These are phyloP conservation scores for Quercus lobata DNA, from an alignment of 331 rosid species.

Conservation along the genomic window DNA sequence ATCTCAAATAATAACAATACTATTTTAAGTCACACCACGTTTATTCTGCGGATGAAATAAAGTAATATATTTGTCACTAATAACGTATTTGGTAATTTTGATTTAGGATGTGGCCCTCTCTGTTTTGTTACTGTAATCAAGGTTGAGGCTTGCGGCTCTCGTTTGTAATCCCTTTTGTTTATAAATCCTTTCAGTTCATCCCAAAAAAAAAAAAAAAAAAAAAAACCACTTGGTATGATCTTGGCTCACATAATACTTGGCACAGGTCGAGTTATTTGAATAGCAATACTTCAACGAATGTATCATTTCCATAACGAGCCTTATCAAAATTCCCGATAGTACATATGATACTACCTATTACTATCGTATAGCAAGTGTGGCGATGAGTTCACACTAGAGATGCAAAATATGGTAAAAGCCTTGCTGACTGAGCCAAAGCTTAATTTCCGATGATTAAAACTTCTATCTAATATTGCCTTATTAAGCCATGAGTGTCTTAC, in stretches of 20 bases:
- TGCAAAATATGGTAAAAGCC: background rate
- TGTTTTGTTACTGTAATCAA: too few relatives aligned
- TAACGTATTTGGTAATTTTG: too few relatives aligned
- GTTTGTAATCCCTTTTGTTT: too few relatives aligned
- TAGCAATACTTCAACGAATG: fast-evolving
- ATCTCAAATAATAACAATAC: background rate
- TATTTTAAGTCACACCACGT: background rate
- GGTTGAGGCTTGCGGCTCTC: too few relatives aligned
- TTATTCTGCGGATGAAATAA: background rate
- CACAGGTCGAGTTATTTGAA: fast-evolving
- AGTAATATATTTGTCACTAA: background rate
- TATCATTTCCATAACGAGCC: fast-evolving
- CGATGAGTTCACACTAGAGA: too few relatives aligned
- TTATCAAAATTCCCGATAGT: fast-evolving
- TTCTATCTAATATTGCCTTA: background rate
- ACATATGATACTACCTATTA: fast-evolving
- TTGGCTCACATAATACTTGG: too few relatives aligned
- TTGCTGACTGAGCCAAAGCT: conserved; percentile 6
- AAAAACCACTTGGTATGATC: too few relatives aligned
- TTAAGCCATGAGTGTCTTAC: background rate
- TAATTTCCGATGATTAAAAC: background rate
- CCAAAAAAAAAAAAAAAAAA: background rate
- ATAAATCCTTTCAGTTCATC: too few relatives aligned
- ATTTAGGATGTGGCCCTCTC: too few relatives aligned
- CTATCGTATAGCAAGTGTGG: fast-evolving